Percentiles rank a stretch among this genome's conserved stretches.
Evolutionary conservation across 768 basidiomycete genomes (phyloP).

Genomic region (Xanthoconium stramineum): DNA sequence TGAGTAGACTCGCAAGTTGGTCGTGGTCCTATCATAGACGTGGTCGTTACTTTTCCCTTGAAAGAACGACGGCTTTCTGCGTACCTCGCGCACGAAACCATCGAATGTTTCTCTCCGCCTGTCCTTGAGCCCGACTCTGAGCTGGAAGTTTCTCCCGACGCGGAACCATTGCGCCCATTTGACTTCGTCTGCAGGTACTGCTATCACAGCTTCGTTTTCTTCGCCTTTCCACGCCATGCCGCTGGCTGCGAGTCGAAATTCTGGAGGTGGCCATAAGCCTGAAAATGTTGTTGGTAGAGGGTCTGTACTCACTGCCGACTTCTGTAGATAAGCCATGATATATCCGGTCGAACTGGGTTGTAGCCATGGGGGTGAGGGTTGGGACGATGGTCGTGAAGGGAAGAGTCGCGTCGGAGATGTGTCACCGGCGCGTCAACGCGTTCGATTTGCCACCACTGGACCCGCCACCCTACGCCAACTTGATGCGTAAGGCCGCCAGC

Average conservation of each 20-base stretch:
- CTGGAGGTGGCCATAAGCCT: slow-evolving; percentile 35
- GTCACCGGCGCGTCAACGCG: slow-evolving; percentile 21
- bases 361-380: slow-evolving; percentile 39
- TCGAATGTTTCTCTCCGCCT: slow-evolving; percentile 84
- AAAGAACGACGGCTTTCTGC: neutral
- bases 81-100: slow-evolving; percentile 86
- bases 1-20: slow-evolving; percentile 71
- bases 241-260: slow-evolving; percentile 82
- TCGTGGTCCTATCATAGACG: slow-evolving; percentile 73
- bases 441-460: neutral
- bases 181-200: slow-evolving; percentile 68
- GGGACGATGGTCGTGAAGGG: slow-evolving; percentile 12
- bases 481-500: too few relatives aligned
- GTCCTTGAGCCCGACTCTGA: slow-evolving; percentile 79
- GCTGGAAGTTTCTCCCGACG: slow-evolving; percentile 89
- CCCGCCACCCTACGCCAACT: too few relatives aligned
- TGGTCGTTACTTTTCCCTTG: neutral
- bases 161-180: slow-evolving; percentile 91
- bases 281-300: neutral
- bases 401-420: slow-evolving; percentile 26
- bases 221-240: slow-evolving; percentile 95
- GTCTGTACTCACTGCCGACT: slow-evolving; percentile 69
- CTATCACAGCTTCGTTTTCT: slow-evolving; percentile 59
- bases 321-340: slow-evolving; percentile 72
- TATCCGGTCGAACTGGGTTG: slow-evolving; percentile 84